These are phyloP conservation scores for Heterobasidion irregulare DNA, from an alignment of 1,284 basidiomycete species.

Conservation along the genomic window DNA sequence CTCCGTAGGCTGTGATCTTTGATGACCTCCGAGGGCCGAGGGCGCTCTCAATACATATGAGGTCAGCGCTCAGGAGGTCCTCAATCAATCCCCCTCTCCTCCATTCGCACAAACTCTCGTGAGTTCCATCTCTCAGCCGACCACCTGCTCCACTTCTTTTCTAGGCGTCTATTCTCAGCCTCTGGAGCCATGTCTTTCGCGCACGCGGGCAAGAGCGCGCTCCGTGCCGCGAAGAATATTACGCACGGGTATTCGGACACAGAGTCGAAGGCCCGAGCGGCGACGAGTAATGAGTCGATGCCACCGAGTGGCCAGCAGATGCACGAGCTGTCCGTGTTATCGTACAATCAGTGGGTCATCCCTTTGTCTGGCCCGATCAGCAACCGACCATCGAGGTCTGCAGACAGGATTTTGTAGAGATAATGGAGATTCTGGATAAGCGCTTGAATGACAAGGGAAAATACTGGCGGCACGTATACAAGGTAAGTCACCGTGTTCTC, in stretches of 20 bases:
- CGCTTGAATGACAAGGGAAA: slow-evolving; percentile 98
- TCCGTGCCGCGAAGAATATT: slow-evolving; percentile 85
- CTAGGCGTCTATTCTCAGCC: neutral
- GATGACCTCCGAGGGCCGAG: neutral
- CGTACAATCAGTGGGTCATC: slow-evolving; percentile 85
- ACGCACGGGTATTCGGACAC: slow-evolving; percentile 89
- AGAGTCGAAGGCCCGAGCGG: slow-evolving; percentile 90
- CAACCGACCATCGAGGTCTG: neutral
- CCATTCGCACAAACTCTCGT: neutral
- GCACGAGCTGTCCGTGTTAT: slow-evolving; percentile 95
- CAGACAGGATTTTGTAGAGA: slow-evolving; percentile 94
- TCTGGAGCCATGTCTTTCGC: neutral
- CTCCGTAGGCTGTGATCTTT: neutral
- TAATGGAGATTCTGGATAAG: slow-evolving; percentile 99
- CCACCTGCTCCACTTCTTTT: neutral
- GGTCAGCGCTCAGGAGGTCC: neutral
- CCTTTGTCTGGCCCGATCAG: neutral
- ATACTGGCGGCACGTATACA: slow-evolving; percentile 99
- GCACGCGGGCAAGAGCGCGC: slow-evolving; percentile 46
- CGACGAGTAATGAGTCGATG: slow-evolving; percentile 96
- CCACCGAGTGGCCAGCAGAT: slow-evolving; percentile 94
- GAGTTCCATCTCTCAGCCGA: neutral
- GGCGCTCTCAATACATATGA: neutral
- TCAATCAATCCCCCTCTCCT: neutral
- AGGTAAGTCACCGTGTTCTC: slow-evolving; percentile 39